phyloP scores from a whole-genome alignment of 768 basidiomycete genomes.

The Paxillus ammoniavirescens region DNA sequence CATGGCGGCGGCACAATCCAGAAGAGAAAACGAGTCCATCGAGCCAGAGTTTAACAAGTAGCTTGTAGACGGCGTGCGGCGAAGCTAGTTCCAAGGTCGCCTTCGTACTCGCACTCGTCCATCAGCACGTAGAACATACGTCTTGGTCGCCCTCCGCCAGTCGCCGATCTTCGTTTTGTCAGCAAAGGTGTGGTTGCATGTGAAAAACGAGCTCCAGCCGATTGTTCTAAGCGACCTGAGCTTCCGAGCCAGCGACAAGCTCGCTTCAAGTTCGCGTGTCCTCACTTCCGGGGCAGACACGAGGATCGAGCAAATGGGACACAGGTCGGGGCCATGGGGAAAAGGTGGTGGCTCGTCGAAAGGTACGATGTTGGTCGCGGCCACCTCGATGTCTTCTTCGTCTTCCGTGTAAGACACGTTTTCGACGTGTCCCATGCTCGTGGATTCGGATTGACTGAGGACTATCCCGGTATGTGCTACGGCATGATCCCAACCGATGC shows the following conservation, averaged over 20 bases:
- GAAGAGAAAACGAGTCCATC: not conserved
- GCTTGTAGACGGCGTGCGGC: not conserved
- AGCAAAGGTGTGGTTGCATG: slow-evolving; percentile 13
- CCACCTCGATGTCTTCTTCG: slow-evolving; percentile 8
- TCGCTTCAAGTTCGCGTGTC: slow-evolving; percentile 47
- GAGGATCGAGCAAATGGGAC: slow-evolving; percentile 35
- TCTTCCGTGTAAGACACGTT: slow-evolving; percentile 23
- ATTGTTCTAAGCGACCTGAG: slow-evolving; percentile 45
- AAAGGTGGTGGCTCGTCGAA: slow-evolving; percentile 21
- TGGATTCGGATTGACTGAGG: slow-evolving; percentile 27
- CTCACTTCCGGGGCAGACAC: slow-evolving; percentile 32
- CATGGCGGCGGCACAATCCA: not conserved
- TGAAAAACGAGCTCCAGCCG: slow-evolving; percentile 54
- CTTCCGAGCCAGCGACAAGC: slow-evolving; percentile 41
- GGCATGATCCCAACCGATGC: slow-evolving; percentile 6
- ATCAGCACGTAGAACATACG: slow-evolving; percentile 39
- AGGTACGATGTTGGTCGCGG: not conserved
- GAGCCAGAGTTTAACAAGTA: not conserved
- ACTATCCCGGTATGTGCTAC: slow-evolving; percentile 5
- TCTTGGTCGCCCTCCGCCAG: slow-evolving; percentile 33
- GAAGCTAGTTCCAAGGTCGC: slow-evolving; percentile 34
- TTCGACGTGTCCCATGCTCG: slow-evolving; percentile 1
- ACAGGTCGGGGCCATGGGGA: slow-evolving; percentile 33
- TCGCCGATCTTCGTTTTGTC: slow-evolving; percentile 18
- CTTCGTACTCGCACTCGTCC: slow-evolving; percentile 44